phyloP scores from a whole-genome alignment of 768 basidiomycete genomes.

The Kwoniella pini region DNA sequence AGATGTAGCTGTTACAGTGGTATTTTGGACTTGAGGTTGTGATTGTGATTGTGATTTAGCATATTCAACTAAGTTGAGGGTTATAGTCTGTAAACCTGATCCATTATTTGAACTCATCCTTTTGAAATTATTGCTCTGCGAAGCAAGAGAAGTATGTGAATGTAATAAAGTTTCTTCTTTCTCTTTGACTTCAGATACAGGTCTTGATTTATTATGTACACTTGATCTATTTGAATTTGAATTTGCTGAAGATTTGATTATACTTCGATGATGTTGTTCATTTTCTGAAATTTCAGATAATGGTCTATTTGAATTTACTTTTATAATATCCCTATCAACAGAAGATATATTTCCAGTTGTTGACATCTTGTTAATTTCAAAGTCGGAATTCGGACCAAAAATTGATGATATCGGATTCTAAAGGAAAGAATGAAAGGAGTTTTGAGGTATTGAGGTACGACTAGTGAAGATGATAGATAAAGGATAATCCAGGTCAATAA shows the following conservation, averaged over 20 bases:
- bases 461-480: background rate
- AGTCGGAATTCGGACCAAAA: background rate
- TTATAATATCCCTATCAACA: too few relatives aligned
- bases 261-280: constrained; percentile 22
- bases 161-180: background rate
- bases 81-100: constrained; percentile 38
- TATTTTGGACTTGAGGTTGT: constrained; percentile 1
- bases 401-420: background rate
- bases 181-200: constrained; percentile 4
- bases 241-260: background rate
- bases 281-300: constrained; percentile 46
- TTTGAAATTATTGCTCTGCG: background rate
- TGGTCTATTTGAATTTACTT: constrained; percentile 23
- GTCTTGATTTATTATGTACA: constrained; percentile 3
- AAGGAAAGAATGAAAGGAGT: background rate
- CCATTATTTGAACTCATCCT: constrained; percentile 4
- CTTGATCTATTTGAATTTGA: constrained; percentile 27
- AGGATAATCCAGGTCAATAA: too few relatives aligned
- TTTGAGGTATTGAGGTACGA: background rate
- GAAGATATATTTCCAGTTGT: too few relatives aligned
- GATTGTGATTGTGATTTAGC: constrained; percentile 24
- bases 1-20: background rate
- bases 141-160: background rate
- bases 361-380: background rate
- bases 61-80: constrained; percentile 45